Evolutionary conservation across 306 rosid genomes (phyloP).

Genomic region (Pachyrhizus erosus): DNA sequence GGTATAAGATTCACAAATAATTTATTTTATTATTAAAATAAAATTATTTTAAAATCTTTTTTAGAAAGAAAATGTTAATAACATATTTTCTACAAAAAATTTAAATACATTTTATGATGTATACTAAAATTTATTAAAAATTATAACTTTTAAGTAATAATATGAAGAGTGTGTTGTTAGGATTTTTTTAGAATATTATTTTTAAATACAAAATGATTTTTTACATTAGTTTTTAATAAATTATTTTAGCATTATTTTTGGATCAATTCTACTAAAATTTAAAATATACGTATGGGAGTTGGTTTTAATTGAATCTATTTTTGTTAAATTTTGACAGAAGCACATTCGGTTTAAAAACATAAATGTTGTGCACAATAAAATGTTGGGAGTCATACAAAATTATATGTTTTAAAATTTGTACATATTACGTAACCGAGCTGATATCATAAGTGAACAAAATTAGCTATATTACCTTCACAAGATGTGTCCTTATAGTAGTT

Average conservation of each 20-base stretch:
- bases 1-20: not conserved
- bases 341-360: not conserved
- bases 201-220: not conserved
- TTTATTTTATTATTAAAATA: too few species aligned
- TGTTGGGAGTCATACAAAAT: not conserved
- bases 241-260: not conserved
- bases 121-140: too few species aligned
- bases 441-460: not conserved
- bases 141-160: too few species aligned
- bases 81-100: too few species aligned
- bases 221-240: not conserved
- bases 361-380: not conserved
- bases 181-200: too few species aligned
- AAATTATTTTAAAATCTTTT: too few species aligned
- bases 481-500: not conserved
- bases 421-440: not conserved
- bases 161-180: too few species aligned
- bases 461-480: not conserved
- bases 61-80: too few species aligned
- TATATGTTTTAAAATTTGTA: not conserved
- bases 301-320: not conserved
- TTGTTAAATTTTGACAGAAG: not conserved
- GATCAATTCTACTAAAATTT: not conserved
- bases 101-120: too few species aligned
- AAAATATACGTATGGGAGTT: not conserved